phyloP scores from a whole-genome alignment of 345 rosid genomes.

The Cochlearia excelsa region DNA sequence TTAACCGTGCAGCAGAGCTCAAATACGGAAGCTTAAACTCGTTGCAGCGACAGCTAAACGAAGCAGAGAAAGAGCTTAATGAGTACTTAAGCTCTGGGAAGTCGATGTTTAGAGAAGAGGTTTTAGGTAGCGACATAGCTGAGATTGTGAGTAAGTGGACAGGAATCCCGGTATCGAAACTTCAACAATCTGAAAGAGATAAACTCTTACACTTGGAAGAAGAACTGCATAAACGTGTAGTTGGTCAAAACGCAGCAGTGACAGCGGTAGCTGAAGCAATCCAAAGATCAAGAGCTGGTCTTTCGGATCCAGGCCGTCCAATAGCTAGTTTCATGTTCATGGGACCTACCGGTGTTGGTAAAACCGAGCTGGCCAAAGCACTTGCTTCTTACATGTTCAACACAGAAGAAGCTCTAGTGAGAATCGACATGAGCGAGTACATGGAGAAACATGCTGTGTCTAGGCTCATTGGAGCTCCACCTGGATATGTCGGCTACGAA shows the following conservation, averaged over 20 bases:
- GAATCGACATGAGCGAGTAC: constrained; percentile 98
- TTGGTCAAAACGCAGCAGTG: constrained; percentile 97
- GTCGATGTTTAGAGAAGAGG: constrained; percentile 98
- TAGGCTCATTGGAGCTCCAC: constrained; percentile 96
- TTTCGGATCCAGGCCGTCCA: constrained; percentile 95
- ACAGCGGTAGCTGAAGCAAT: constrained; percentile 93
- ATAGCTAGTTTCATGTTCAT: constrained; percentile 99
- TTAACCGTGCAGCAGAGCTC: constrained; percentile 96
- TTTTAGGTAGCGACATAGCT: constrained; percentile 83
- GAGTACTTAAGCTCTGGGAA: constrained; percentile 91
- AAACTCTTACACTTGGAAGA: constrained; percentile 85
- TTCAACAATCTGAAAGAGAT: constrained; percentile 92
- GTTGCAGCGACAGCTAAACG: constrained; percentile 76
- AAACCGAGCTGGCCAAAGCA: constrained; percentile 94
- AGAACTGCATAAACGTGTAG: constrained; percentile 84
- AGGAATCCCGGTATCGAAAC: constrained; percentile 93
- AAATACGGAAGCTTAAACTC: constrained; percentile 92
- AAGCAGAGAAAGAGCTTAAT: constrained; percentile 82
- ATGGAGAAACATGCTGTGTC: constrained; percentile 99
- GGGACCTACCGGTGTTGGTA: constrained; percentile 99
- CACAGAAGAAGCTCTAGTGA: constrained; percentile 91
- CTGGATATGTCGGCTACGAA: constrained; percentile 96
- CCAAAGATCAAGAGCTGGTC: constrained; percentile 96
- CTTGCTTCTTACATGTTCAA: constrained; percentile 90
- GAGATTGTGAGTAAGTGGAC: constrained; percentile 99